phyloP scores from a whole-genome alignment of 2,329 filamentous ascomycete species.

The Hymenoscyphus repandus region DNA sequence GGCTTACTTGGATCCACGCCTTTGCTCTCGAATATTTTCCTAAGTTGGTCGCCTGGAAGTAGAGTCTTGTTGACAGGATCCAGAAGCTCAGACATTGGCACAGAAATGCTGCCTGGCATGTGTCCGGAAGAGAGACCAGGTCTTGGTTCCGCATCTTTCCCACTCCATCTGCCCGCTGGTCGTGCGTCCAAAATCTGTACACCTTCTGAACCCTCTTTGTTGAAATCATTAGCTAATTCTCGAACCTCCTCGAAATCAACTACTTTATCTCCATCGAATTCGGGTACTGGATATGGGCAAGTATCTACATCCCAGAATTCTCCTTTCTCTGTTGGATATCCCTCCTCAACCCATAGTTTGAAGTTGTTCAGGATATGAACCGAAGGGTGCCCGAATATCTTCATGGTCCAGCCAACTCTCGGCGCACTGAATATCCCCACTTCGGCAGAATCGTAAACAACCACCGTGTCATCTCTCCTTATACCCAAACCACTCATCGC shows the following conservation, averaged over 20 bases:
- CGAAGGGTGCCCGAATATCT: constrained; percentile 79
- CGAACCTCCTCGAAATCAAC: constrained; percentile 78
- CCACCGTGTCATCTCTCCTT: constrained; percentile 77
- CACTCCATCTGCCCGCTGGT: constrained; percentile 72
- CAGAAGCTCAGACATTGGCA: constrained; percentile 75
- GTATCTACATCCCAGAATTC: constrained; percentile 63
- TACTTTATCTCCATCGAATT: constrained; percentile 57
- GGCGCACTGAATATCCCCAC: constrained; percentile 92
- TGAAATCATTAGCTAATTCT: constrained; percentile 67
- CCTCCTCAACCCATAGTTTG: constrained; percentile 83
- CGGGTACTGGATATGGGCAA: constrained; percentile 57
- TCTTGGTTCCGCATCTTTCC: constrained; percentile 79
- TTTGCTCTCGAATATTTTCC: constrained; percentile 71
- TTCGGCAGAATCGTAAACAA: constrained; percentile 91
- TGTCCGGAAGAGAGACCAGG: constrained; percentile 84
- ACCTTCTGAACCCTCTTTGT: constrained; percentile 77
- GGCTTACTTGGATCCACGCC: constrained; percentile 74
- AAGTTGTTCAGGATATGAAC: constrained; percentile 97
- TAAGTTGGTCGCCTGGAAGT: constrained; percentile 65
- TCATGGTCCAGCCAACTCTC: constrained; percentile 88
- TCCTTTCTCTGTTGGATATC: constrained; percentile 76
- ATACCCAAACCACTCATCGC: constrained; percentile 90
- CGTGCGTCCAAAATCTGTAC: constrained; percentile 88
- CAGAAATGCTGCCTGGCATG: constrained; percentile 79
- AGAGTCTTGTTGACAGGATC: constrained; percentile 80